phyloP scores from a whole-genome alignment of 768 basidiomycete genomes.

The Boletus subparvulus region DNA sequence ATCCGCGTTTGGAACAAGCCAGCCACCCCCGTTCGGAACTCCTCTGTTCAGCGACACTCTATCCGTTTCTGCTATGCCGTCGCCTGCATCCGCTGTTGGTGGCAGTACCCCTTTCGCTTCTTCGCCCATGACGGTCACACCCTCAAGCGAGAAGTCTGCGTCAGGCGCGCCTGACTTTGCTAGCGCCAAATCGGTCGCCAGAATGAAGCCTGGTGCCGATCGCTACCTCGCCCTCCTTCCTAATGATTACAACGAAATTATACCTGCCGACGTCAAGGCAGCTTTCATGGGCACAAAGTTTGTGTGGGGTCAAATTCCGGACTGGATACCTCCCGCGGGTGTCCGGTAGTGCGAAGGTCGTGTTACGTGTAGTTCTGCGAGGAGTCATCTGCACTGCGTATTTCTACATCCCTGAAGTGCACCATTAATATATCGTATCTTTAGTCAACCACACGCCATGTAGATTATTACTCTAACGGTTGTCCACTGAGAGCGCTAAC shows the following conservation, averaged over 20 bases:
- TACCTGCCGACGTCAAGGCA: slow-evolving; percentile 50
- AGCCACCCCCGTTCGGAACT: slow-evolving; percentile 30
- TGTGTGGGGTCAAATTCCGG: slow-evolving; percentile 69
- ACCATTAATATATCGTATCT: slow-evolving; percentile 7
- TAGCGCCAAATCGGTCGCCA: slow-evolving; percentile 29
- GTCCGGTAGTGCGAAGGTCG: slow-evolving; percentile 39
- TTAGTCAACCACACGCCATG: not conserved
- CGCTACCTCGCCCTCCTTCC: slow-evolving; percentile 60
- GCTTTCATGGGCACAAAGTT: slow-evolving; percentile 60
- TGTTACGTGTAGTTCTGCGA: not conserved
- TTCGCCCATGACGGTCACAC: slow-evolving; percentile 25
- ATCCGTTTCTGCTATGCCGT: slow-evolving; percentile 17
- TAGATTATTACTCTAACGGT: not conserved
- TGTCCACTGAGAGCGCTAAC: not conserved
- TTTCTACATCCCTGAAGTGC: not conserved
- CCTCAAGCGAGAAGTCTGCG: slow-evolving; percentile 21
- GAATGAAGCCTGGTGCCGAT: slow-evolving; percentile 46
- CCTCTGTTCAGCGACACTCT: slow-evolving; percentile 17
- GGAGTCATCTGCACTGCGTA: not conserved
- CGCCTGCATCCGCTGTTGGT: slow-evolving; percentile 22
- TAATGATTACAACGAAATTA: slow-evolving; percentile 51
- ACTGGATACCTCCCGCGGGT: slow-evolving; percentile 70
- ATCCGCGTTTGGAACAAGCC: slow-evolving; percentile 18
- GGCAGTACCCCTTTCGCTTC: slow-evolving; percentile 25
- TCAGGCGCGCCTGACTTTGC: slow-evolving; percentile 36